Evolutionary conservation across 2,329 filamentous ascomycete genomes (phyloP), one percentile per base, ranked within the genome.

Genomic region (Epichloe festucae): DNA sequence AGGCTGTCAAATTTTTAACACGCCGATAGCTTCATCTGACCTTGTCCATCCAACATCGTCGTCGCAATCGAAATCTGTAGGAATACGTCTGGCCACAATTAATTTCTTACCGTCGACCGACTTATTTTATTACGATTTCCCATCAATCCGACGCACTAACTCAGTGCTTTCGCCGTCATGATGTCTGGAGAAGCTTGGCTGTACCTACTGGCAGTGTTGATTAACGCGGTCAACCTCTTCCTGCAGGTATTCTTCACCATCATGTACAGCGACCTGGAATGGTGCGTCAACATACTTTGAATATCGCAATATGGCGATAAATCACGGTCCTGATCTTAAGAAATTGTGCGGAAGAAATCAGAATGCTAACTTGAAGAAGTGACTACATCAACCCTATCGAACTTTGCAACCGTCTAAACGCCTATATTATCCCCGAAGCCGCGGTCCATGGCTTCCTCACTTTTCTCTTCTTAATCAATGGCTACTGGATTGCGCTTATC

Each of bases 321-420:
- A n/a, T 17, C 8, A 52, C 38, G 6, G 10, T n/a, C 31, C 19
- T 4, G 48, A 45, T n/a, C 8, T 11, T 14, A 31, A 43, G 15
- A 1, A n/a, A n/a, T 15, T 43, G 12, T 50, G 31, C 36, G 27
- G 15, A 34, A 19, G 5, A 31, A 34, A 10, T 34, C 14, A 11
- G 21, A 46, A 14, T n/a, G 27, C 50, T 51, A 48, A 53, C 43
- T 52, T 36, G 55, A 54, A 66, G 5, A 39, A 95, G 89, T 75
- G 93, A 98, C 75, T 98, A 98, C 74, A 98, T 98, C 76, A 98
- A 98, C 77, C 93, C 93, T 45, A 98, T 98, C 76, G 93, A 98
- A 65, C 90, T 98, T 59, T 98, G 93, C 86, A 98, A 98, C 84
- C 90, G 93, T 64, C 85, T 98, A 62, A 98, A 98, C 80, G 94